Base-by-base conservation (phyloP, 345 rosid species). In the Garcia nutans region DNA sequence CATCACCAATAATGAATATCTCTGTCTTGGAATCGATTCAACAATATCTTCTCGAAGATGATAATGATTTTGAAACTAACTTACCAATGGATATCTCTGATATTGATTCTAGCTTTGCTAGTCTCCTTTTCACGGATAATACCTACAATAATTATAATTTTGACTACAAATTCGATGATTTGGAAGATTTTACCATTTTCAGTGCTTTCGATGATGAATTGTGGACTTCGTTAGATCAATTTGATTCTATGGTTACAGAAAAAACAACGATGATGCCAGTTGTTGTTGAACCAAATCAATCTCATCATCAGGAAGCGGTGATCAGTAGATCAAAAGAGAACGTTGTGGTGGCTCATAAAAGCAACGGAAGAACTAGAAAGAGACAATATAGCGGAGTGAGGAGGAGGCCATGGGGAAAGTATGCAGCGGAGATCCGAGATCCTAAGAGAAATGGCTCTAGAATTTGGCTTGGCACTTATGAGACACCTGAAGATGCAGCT, bases 401-500 rank as follows among this genome's bases (percentile, higher is more conserved):
- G 65, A 61, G 19, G 16, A 52, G 56, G 19, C 56, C 56, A 10
- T 88, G 92, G 96, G 93, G 96, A 65, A 89, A 81, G 60, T 89
- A 77, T 59, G 92, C 91, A 37, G 96, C 93, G 22, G 93, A 89
- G 88, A 86, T 91, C 0, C 84, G 92, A 52, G 92, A 86, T 63
- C 91, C 89, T n/a, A 87, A 87, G 84, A 88, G 76, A 78, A 89
- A 86, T 49, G 91, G 92, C 7, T 86, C 90, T 0, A 87, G 94
- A 65, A 76, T 78, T 49, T 91, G 97, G 97, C 91, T 90, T 0
- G 92, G 94, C 60, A 90, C 92, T 3, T 88, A 90, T 73, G 87
- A 84, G 84, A 82, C 80, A 23, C 83, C 91, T 1, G 88, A 88
- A 76, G 90, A 89, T 24, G 96, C 96, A 2, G 87, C 87, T 10